Percentiles rank a stretch among this genome's conserved stretches.
phyloP scores from a whole-genome alignment of 257 asterid species.

The Linaria vulgaris region DNA sequence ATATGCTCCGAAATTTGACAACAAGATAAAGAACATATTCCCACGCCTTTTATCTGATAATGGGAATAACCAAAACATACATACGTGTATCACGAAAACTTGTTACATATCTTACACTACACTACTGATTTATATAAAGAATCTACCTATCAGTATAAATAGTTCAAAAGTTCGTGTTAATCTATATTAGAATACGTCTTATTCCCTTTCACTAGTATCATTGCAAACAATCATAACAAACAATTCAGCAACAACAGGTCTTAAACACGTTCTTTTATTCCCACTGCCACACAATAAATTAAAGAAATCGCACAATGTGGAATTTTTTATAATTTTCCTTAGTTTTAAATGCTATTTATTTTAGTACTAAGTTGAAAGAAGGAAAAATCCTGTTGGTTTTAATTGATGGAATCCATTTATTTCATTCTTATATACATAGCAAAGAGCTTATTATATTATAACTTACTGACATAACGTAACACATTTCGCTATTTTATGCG shows the following conservation, averaged over 20 bases:
- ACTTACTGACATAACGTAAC: too few species aligned
- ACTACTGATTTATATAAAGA: background rate
- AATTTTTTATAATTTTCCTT: background rate
- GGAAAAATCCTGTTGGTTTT: too few species aligned
- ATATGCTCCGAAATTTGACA: background rate
- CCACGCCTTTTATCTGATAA: background rate
- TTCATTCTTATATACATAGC: too few species aligned
- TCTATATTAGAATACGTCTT: background rate
- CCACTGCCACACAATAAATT: background rate
- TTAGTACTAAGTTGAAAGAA: background rate
- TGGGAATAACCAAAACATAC: conserved; percentile 7
- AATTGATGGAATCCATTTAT: too few species aligned
- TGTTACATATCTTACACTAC: background rate
- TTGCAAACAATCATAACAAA: background rate
- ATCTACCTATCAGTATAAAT: conserved; percentile 6
- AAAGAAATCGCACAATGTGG: too few species aligned
- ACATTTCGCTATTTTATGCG: too few species aligned
- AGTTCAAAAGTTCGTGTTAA: conserved; percentile 4
- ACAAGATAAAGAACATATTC: conserved; percentile 8
- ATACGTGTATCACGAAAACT: conserved; percentile 4
- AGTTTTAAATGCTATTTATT: background rate
- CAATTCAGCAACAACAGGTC: conserved; percentile 4
- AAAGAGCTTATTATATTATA: too few species aligned
- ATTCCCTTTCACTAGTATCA: conserved; percentile 12
- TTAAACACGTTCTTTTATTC: background rate